These are phyloP conservation scores for Fusarium multiceps DNA, from an alignment of 2,329 filamentous ascomycete species.

Conservation along the genomic window DNA sequence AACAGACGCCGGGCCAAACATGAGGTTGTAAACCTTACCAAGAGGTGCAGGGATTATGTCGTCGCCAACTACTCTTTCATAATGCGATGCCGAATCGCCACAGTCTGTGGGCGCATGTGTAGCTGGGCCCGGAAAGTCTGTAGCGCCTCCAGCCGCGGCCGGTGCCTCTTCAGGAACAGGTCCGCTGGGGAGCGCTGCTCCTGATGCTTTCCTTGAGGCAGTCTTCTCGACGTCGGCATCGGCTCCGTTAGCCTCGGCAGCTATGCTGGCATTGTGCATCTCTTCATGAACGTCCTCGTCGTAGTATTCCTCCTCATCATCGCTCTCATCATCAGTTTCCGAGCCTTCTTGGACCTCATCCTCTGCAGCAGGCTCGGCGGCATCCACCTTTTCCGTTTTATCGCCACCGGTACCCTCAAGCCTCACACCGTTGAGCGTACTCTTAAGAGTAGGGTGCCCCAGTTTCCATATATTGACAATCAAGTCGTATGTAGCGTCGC, in stretches of 20 bases:
- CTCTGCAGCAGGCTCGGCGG: constrained; percentile 52
- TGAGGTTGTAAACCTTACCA: constrained; percentile 88
- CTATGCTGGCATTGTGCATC: constrained; percentile 77
- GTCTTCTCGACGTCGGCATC: constrained; percentile 70
- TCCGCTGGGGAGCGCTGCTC: constrained; percentile 57
- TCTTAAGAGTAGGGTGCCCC: constrained; percentile 90
- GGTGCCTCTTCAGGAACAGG: constrained; percentile 59
- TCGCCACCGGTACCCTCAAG: constrained; percentile 86
- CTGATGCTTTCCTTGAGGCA: constrained; percentile 78
- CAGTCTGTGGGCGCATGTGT: constrained; percentile 88
- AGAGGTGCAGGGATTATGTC: constrained; percentile 87
- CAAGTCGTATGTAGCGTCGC: constrained; percentile 95
- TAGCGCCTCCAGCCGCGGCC: constrained; percentile 55
- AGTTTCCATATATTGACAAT: constrained; percentile 99
- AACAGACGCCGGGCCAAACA: constrained; percentile 85
- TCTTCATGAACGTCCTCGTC: constrained; percentile 83
- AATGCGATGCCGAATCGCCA: constrained; percentile 80
- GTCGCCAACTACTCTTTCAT: constrained; percentile 86
- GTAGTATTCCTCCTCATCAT: constrained; percentile 69
- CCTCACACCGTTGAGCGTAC: constrained; percentile 87
- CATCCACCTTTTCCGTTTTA: constrained; percentile 86
- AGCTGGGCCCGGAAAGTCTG: constrained; percentile 86
- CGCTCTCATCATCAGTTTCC: constrained; percentile 70
- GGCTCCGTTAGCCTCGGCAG: constrained; percentile 55
- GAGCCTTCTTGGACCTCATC: constrained; percentile 63